These are phyloP conservation scores for Elasticomyces elasticus DNA, from an alignment of 495 filamentous ascomycete genomes.

Conservation along the genomic window DNA sequence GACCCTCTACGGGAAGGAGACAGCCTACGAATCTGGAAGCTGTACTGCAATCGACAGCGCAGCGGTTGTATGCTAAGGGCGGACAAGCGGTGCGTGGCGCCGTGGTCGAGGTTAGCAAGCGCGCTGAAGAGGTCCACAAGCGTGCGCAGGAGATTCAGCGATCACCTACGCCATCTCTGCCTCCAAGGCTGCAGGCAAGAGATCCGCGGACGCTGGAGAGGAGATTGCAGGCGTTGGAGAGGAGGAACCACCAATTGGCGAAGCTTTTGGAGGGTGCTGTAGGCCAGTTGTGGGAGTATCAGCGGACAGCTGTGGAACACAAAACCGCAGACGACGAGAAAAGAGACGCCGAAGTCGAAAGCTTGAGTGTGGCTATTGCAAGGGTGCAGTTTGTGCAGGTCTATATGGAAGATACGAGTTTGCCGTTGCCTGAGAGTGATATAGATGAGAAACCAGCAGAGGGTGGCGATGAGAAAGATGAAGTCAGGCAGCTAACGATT, in stretches of 20 bases:
- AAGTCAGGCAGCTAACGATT: background rate
- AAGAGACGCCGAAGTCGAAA: conserved; percentile 28
- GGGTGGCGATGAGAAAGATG: background rate
- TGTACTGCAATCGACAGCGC: conserved; percentile 76
- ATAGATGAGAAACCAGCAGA: background rate
- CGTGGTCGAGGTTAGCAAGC: no score
- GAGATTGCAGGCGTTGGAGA: conserved; percentile 45
- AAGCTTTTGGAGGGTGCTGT: conserved; percentile 62
- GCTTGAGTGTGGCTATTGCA: conserved; percentile 54
- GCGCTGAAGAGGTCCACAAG: conserved; percentile 61
- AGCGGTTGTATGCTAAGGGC: conserved; percentile 67
- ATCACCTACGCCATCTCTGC: conserved; percentile 10
- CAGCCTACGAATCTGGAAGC: conserved; percentile 49
- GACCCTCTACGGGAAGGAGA: background rate
- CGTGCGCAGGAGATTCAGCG: conserved; percentile 56
- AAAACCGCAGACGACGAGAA: background rate
- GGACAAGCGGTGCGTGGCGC: conserved; percentile 86
- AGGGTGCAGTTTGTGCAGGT: conserved; percentile 70
- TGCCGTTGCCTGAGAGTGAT: conserved; percentile 42
- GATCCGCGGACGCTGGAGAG: conserved; percentile 14
- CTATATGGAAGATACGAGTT: conserved; percentile 57
- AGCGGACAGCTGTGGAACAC: conserved; percentile 15
- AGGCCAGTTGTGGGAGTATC: conserved; percentile 49
- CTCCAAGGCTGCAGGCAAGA: background rate
- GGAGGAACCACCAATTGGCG: conserved; percentile 63